These are phyloP conservation scores for Dionaea muscipula DNA, from an alignment of 179 eudicot species.

Conservation along the genomic window DNA sequence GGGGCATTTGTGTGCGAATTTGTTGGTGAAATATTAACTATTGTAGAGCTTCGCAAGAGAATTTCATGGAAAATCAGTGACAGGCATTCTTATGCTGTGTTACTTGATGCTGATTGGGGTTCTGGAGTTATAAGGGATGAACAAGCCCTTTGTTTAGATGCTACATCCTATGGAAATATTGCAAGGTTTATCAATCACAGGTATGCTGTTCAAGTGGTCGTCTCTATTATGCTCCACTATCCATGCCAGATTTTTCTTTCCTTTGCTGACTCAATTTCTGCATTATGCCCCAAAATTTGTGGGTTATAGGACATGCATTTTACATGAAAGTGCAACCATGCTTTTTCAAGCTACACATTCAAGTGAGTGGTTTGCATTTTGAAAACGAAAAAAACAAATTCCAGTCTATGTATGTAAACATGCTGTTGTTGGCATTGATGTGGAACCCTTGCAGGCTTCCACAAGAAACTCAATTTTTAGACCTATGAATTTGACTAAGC, in stretches of 20 bases:
- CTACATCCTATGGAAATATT: slow-evolving; percentile 29
- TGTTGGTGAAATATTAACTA: slow-evolving; percentile 34
- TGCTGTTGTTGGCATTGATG: too few relatives aligned
- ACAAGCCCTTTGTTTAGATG: slow-evolving; percentile 33
- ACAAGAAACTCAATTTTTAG: too few relatives aligned
- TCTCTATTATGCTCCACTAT: background rate
- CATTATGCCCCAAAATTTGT: too few relatives aligned
- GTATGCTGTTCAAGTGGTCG: slow-evolving; percentile 17
- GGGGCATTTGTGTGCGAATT: slow-evolving; percentile 43
- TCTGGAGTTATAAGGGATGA: slow-evolving; percentile 18
- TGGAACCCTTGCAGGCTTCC: too few relatives aligned
- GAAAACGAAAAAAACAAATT: too few relatives aligned
- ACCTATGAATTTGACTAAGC: too few relatives aligned
- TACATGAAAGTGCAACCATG: too few relatives aligned
- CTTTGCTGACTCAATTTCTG: background rate
- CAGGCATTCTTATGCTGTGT: slow-evolving; percentile 24
- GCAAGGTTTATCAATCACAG: slow-evolving; percentile 46
- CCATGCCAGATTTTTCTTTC: background rate
- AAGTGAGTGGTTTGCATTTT: too few relatives aligned
- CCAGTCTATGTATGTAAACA: too few relatives aligned
- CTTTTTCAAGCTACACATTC: too few relatives aligned
- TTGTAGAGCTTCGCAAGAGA: slow-evolving; percentile 26
- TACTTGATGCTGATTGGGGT: slow-evolving; percentile 39
- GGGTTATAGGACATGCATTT: too few relatives aligned
- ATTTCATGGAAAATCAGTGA: slow-evolving; percentile 16